Percentiles rank a stretch among this genome's conserved stretches.
These are phyloP conservation scores for Canavalia gladiata DNA, from an alignment of 306 rosid species.

Conservation along the genomic window DNA sequence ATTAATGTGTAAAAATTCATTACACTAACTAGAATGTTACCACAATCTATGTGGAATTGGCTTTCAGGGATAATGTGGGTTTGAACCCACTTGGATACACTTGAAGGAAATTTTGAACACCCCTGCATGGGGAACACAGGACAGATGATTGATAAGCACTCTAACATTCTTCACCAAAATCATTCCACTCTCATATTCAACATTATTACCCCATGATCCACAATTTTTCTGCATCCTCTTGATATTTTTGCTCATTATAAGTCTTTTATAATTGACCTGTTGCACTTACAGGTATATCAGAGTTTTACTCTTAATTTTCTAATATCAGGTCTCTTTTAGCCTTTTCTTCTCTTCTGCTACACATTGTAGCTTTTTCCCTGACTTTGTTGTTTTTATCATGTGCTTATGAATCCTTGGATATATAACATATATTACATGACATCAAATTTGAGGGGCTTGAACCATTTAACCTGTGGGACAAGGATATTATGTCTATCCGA, in stretches of 20 bases:
- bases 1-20: slow-evolving; percentile 14
- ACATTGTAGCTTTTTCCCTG: neutral
- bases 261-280: slow-evolving; percentile 8
- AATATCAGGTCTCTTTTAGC: slow-evolving; percentile 14
- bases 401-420: slow-evolving; percentile 30
- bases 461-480: slow-evolving; percentile 12
- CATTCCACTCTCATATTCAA: slow-evolving; percentile 9
- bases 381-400: neutral
- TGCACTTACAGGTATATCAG: neutral
- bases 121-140: neutral
- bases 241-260: neutral
- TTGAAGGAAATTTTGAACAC: neutral
- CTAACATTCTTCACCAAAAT: slow-evolving; percentile 15
- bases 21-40: slow-evolving; percentile 34
- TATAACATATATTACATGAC: neutral
- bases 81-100: slow-evolving; percentile 29
- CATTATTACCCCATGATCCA: slow-evolving; percentile 9
- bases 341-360: slow-evolving; percentile 3
- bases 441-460: slow-evolving; percentile 29
- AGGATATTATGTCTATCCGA: slow-evolving; percentile 7
- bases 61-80: slow-evolving; percentile 31
- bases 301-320: slow-evolving; percentile 21
- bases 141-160: slow-evolving; percentile 3
- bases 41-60: slow-evolving; percentile 30
- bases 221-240: neutral